Percentiles rank a stretch among this genome's conserved stretches.
Evolutionary conservation across 768 basidiomycete species (phyloP).

Genomic region (Antrodiella citrinella): DNA sequence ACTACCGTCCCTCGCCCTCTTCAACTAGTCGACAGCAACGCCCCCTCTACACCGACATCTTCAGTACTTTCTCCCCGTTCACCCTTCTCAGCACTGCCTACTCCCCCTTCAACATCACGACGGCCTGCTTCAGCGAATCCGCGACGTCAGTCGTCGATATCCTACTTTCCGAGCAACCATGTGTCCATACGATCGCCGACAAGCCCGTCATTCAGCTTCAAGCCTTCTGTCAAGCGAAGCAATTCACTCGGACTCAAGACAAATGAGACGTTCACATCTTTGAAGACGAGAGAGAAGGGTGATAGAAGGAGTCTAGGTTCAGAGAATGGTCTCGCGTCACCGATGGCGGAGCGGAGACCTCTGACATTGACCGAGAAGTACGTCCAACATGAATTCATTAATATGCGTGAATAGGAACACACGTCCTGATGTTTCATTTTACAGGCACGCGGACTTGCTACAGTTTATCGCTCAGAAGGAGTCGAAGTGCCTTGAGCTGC

Average conservation of each 20-base stretch:
- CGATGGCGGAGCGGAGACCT: constrained; percentile 24
- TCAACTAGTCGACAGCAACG: constrained; percentile 35
- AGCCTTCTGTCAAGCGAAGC: constrained; percentile 14
- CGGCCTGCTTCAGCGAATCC: constrained; percentile 11
- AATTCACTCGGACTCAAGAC: constrained; percentile 14
- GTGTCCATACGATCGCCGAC: constrained; percentile 19
- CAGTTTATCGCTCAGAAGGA: constrained; percentile 85
- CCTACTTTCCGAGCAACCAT: constrained; percentile 33
- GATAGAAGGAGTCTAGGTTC: constrained; percentile 25
- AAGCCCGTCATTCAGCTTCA: constrained; percentile 5
- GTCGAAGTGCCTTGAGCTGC: constrained; percentile 72
- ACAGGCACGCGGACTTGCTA: constrained; percentile 73
- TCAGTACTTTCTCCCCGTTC: constrained; percentile 17
- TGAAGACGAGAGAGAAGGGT: constrained; percentile 9
- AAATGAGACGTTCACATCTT: not conserved
- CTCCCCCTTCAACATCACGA: constrained; percentile 15
- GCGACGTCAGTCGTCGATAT: constrained; percentile 47
- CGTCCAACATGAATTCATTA: no score
- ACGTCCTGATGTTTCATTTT: no score
- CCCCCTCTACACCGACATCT: constrained; percentile 20
- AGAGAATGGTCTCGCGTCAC: constrained; percentile 5
- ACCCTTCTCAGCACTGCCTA: constrained; percentile 12
- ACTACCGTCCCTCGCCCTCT: constrained; percentile 32
- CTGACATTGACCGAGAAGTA: constrained; percentile 69
- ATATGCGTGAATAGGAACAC: not conserved